Conservation (phyloP, 805 yeast species). For the Yarrowia sp. region DNA sequence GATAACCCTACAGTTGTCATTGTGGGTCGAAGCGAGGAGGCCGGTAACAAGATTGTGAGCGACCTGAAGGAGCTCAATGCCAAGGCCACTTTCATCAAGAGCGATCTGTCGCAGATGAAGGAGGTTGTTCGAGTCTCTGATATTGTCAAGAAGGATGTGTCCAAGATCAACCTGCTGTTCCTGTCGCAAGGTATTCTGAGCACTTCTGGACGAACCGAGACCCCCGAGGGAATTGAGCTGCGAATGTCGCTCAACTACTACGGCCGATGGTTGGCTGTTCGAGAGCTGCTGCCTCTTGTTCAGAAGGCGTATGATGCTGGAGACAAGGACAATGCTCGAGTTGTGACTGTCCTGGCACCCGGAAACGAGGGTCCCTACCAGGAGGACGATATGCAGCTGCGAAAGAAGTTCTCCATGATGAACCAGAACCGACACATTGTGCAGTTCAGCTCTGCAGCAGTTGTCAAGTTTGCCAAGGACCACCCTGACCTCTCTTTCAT, state of each 20-base stretch:
- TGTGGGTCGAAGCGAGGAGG: slow-evolving; percentile 34
- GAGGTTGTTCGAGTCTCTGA: slow-evolving; percentile 31
- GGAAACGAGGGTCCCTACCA: slow-evolving; percentile 32
- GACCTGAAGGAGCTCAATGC: slow-evolving; percentile 32
- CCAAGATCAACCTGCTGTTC: slow-evolving; percentile 32
- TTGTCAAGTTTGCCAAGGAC: slow-evolving; percentile 29
- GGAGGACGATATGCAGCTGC: slow-evolving; percentile 35
- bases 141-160: slow-evolving; percentile 28
- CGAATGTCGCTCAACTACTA: slow-evolving; percentile 36
- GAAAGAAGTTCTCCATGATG: slow-evolving; percentile 31
- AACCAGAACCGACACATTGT: slow-evolving; percentile 29
- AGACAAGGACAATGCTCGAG: slow-evolving; percentile 33
- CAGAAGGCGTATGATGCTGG: slow-evolving; percentile 30
- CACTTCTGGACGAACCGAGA: slow-evolving; percentile 42
- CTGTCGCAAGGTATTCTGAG: slow-evolving; percentile 31
- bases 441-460: slow-evolving; percentile 33
- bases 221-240: slow-evolving; percentile 35
- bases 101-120: slow-evolving; percentile 31
- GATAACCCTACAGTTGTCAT: slow-evolving; percentile 35
- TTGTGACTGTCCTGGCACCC: slow-evolving; percentile 35
- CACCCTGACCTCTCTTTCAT: slow-evolving; percentile 33
- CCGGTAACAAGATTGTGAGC: slow-evolving; percentile 32
- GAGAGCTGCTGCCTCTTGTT: slow-evolving; percentile 33
- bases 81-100: slow-evolving; percentile 32
- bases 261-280: slow-evolving; percentile 34